Conservation (phyloP, 805 yeast genomes). For the Barnettozyma sucrosica region DNA sequence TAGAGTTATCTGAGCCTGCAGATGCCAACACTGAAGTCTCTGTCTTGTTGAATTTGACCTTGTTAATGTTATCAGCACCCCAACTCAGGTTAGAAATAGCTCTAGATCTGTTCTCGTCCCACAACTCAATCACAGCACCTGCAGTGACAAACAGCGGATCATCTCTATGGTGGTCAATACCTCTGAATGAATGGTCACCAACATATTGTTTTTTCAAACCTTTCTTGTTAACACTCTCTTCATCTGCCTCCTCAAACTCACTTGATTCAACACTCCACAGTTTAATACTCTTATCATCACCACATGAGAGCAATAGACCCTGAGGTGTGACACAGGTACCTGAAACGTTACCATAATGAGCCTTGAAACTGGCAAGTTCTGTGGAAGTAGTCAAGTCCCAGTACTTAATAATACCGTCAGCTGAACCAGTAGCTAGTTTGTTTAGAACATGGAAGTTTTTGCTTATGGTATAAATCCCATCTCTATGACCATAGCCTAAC, state of each 20-base stretch:
- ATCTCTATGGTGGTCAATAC: conserved; percentile 78
- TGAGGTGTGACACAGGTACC: conserved; percentile 64
- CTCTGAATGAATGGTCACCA: conserved; percentile 79
- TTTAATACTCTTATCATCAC: conserved; percentile 85
- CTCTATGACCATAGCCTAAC: conserved; percentile 90
- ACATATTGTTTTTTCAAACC: conserved; percentile 75
- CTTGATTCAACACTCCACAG: conserved; percentile 72
- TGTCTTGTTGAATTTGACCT: conserved; percentile 82
- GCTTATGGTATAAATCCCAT: conserved; percentile 86
- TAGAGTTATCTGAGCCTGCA: conserved; percentile 84
- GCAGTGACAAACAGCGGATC: conserved; percentile 83
- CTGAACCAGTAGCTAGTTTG: conserved; percentile 85
- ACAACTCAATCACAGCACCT: conserved; percentile 82
- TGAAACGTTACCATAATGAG: conserved; percentile 84
- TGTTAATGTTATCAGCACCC: conserved; percentile 91
- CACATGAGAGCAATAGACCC: conserved; percentile 69
- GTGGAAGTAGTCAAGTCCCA: conserved; percentile 85
- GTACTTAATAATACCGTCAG: conserved; percentile 90
- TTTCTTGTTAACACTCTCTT: conserved; percentile 29
- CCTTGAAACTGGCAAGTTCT: conserved; percentile 72
- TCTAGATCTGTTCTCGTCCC: conserved; percentile 81
- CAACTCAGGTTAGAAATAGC: conserved; percentile 77
- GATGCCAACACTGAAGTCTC: conserved; percentile 87
- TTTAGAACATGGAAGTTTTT: conserved; percentile 65
- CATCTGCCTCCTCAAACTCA: conserved; percentile 38